phyloP scores from a whole-genome alignment of 2,329 filamentous ascomycete genomes.

The Bipolaris cookei region DNA sequence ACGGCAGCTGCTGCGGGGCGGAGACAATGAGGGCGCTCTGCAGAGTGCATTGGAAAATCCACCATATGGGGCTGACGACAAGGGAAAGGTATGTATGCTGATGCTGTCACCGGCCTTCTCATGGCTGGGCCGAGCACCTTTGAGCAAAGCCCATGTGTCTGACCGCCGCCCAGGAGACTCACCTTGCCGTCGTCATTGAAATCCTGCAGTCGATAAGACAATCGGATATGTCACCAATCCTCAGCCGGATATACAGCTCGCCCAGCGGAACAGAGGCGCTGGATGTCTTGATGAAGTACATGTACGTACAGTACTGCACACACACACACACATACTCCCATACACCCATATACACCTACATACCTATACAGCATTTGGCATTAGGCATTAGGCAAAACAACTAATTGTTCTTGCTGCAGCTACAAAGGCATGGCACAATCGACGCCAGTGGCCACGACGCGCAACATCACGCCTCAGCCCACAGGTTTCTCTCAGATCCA shows the following conservation, averaged over 20 bases:
- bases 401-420: conserved; percentile 54
- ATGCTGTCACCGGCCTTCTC: conserved; percentile 19
- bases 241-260: conserved; percentile 78
- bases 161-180: conserved; percentile 69
- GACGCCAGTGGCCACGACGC: conserved; percentile 36
- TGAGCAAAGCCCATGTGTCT: conserved; percentile 26
- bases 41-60: conserved; percentile 83
- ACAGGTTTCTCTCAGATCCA: conserved; percentile 89
- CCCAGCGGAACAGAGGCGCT: conserved; percentile 82
- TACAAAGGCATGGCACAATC: conserved; percentile 83
- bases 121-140: conserved; percentile 27
- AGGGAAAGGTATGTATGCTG: conserved; percentile 55
- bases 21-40: conserved; percentile 86
- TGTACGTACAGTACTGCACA: conserved; percentile 63
- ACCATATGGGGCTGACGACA: conserved; percentile 68
- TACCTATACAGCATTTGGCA: background rate
- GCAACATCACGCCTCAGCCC: conserved; percentile 70
- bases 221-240: conserved; percentile 89
- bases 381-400: background rate
- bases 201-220: conserved; percentile 96
- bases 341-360: conserved; percentile 9
- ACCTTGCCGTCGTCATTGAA: conserved; percentile 87
- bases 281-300: conserved; percentile 97
- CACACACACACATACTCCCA: conserved; percentile 1
- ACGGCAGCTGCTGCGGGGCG: conserved; percentile 83